Percentiles rank a stretch among this genome's conserved stretches.
Conservation (phyloP, 1,284 basidiomycete genomes). For the Puccinia novopanici region DNA sequence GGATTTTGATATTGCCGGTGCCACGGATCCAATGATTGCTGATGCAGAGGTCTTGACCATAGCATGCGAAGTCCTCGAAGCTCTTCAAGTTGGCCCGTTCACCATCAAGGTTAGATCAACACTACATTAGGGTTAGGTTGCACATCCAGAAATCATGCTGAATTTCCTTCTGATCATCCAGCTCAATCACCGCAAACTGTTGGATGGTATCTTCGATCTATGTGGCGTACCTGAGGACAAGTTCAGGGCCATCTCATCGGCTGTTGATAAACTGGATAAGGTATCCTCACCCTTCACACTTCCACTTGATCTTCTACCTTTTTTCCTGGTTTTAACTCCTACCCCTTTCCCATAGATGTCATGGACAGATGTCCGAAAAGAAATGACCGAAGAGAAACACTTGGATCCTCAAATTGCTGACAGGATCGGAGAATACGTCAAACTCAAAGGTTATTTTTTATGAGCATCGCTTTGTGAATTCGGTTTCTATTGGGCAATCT, state of each 20-base stretch:
- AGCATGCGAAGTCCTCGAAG: constrained; percentile 76
- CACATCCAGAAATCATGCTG: not conserved
- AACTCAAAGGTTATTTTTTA: constrained; percentile 72
- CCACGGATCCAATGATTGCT: constrained; percentile 88
- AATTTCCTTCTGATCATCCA: constrained; percentile 57
- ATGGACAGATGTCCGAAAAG: constrained; percentile 89
- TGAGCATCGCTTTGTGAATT: not conserved
- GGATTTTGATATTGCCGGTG: constrained; percentile 96
- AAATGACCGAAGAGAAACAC: constrained; percentile 96
- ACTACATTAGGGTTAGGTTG: not conserved
- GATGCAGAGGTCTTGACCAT: constrained; percentile 89
- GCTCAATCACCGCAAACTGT: constrained; percentile 94
- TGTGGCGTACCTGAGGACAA: constrained; percentile 92
- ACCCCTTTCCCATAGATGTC: constrained; percentile 65
- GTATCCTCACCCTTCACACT: constrained; percentile 60
- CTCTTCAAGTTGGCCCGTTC: constrained; percentile 86
- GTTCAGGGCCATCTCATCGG: constrained; percentile 90
- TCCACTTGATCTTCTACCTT: not conserved
- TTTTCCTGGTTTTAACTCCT: too few relatives aligned
- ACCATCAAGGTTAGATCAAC: constrained; percentile 72
- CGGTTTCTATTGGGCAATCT: not conserved
- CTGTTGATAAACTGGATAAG: constrained; percentile 99
- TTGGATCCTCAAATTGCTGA: constrained; percentile 82
- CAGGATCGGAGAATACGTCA: constrained; percentile 94
- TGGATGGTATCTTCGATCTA: constrained; percentile 95